Base-by-base conservation (phyloP, 1,139 yeast species). In the Taphrina pruni region DNA sequence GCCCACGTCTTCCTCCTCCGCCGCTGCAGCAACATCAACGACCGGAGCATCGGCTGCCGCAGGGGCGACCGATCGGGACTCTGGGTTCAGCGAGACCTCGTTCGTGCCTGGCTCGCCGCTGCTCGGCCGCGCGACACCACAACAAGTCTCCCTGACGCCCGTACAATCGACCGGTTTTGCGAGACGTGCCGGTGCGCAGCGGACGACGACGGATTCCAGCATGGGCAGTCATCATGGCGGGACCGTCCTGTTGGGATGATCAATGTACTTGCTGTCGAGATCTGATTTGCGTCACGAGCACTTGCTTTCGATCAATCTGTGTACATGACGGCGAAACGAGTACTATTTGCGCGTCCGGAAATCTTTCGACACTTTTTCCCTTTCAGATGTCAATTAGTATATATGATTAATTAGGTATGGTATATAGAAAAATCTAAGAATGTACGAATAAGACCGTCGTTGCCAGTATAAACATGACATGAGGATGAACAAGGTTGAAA, bases 41-140 rank as follows among this genome's bases (percentile, higher is more conserved):
- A 4, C 32, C 32, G 32, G 32, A 26, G 4, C 32, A 26, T 26
- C 32, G 4, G n/a, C 17, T 2, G 35, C 21, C 36, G 11, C 43
- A 14, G 17, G n/a, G 3, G 17, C 43, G 6, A 45, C 51, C 7
- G 62, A 58, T 41, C 38, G 62, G 1, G 62, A 58, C 26, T 58
- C 62, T 32, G 62, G 62, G 6, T 58, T 58, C 43, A 58, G 62
- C 32, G 62, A 58, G 41, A 45, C 62, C 7, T 58, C 62, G 14
- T 58, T 36, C 54, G 32, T 45, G 21, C 62, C 62, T 17, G 54
- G 54, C n/a, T 58, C 62, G 26, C 62, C 62, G 9, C 26, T 39
- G 36, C n/a, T 41, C 36, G 60, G 60, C 14, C 36, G 41, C 39
- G 36, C 38, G 12, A 26, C 32, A 2, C 32, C 32, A 26, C 32